These are phyloP conservation scores for Buxus sempervirens DNA, from an alignment of 164 flowering plant species.

Conservation along the genomic window DNA sequence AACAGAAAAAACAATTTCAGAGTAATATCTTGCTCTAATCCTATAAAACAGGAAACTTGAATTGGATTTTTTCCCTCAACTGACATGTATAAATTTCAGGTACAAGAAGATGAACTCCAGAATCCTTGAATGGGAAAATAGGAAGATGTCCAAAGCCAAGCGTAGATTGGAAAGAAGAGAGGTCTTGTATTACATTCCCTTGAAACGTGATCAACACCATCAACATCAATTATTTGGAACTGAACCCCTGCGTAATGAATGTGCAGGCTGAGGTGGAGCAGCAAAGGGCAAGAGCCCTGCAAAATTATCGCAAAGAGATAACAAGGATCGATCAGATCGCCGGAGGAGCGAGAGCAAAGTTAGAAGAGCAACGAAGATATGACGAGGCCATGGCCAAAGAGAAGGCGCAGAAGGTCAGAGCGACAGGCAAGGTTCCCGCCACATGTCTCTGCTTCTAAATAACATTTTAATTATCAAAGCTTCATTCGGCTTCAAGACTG, in stretches of 20 bases:
- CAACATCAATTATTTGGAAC: not conserved
- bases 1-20: not conserved
- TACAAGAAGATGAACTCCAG: constrained; percentile 41
- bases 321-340: constrained; percentile 55
- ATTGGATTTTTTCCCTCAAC: not conserved
- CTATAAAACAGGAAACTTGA: not conserved
- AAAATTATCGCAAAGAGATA: constrained; percentile 42
- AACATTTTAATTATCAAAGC: not conserved
- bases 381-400: constrained; percentile 55
- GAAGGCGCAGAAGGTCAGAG: constrained; percentile 50
- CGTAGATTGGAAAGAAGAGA: constrained; percentile 41
- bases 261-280: constrained; percentile 47
- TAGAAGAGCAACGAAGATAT: constrained; percentile 49
- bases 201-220: not conserved
- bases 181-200: constrained; percentile 30
- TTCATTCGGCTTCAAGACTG: not conserved
- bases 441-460: constrained; percentile 52
- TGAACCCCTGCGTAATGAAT: not conserved
- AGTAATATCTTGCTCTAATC: not conserved
- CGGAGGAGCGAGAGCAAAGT: constrained; percentile 47
- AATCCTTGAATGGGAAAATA: constrained; percentile 61
- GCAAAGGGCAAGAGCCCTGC: constrained; percentile 32
- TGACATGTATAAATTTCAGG: constrained; percentile 39
- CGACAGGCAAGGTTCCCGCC: constrained; percentile 39
- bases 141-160: constrained; percentile 52